Base-by-base conservation (phyloP, 164 flowering plant species). In the Protea cynaroides region DNA sequence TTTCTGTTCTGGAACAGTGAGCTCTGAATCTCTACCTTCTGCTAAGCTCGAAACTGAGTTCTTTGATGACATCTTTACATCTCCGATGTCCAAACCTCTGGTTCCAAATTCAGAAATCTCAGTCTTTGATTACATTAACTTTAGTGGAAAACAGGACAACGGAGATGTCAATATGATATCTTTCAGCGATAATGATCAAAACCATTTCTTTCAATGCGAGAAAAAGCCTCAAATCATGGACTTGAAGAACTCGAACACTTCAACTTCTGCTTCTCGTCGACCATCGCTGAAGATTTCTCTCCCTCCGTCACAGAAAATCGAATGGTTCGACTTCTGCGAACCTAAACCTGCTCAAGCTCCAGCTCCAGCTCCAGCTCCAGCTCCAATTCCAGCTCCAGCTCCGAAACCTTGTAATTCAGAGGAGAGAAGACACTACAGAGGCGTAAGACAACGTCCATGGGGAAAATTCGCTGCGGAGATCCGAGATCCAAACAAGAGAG, bases 391-490 rank as follows among this genome's bases (percentile, higher is more conserved):
- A 29, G 34, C 34, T 29, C 34, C 34, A 29, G 34, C 34, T 29
- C 13, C 4, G 68, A 49, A 47, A 5, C 13, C 18, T 0, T 25
- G 65, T 24, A 52, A 19, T 19, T 29, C 12, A 10, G 73, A 43
- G 37, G 70, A 67, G 23, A 61, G 51, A 10, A 66, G 22, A 56
- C 82, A 81, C 57, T 83, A 83, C 74, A 71, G 87, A 70, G 87
- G 87, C 0, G 84, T 83, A 15, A 62, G 87, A 10, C 78, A 66
- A 25, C 60, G 87, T 75, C 86, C 86, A 43, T 82, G 86, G 86
- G 86, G 86, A 4, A 82, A 82, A 24, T 82, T 67, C 68, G 87
- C 87, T 10, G 84, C 87, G 24, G 87, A 83, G 78, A 83, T 83
- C 53, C 77, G 87, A 15, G 87, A 83, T 68, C 84, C 84, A 22